These are phyloP conservation scores for Ilex paraguariensis DNA, from an alignment of 305 asterid genomes.

Conservation along the genomic window DNA sequence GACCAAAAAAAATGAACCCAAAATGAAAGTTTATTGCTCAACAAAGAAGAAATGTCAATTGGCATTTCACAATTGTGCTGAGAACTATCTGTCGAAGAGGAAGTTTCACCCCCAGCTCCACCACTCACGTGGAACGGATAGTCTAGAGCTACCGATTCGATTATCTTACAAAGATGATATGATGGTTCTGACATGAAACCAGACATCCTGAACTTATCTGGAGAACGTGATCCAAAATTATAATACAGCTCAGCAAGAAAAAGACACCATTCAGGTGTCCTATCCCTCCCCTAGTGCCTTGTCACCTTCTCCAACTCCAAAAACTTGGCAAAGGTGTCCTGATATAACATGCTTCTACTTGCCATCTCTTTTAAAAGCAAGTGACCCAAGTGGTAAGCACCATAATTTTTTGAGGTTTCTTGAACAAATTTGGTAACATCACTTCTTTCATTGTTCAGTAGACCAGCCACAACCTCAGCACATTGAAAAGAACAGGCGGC, in stretches of 20 bases:
- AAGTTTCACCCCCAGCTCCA: conserved; percentile 26
- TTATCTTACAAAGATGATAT: conserved; percentile 85
- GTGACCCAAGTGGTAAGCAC: conserved; percentile 83
- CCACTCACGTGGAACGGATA: conserved; percentile 44
- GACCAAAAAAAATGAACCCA: conserved; percentile 97
- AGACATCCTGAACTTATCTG: conserved; percentile 38
- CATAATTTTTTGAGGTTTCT: conserved; percentile 50
- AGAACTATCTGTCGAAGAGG: conserved; percentile 28
- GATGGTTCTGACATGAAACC: conserved; percentile 68
- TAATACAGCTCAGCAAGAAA: conserved; percentile 91
- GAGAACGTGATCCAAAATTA: conserved; percentile 66
- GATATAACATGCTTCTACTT: conserved; percentile 43
- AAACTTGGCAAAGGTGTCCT: conserved; percentile 48
- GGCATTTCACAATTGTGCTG: conserved; percentile 29
- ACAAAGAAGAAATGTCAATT: conserved; percentile 31
- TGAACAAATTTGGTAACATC: conserved; percentile 68
- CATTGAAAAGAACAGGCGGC: conserved; percentile 30
- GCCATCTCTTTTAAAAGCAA: conserved; percentile 85
- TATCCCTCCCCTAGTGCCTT: conserved; percentile 76
- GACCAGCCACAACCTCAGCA: conserved; percentile 35
- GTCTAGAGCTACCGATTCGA: conserved; percentile 74
- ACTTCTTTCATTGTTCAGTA: conserved; percentile 44
- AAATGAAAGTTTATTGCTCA: conserved; percentile 51
- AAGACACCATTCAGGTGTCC: conserved; percentile 83
- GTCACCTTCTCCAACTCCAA: conserved; percentile 89